Conservation (phyloP, 2,329 filamentous ascomycete species). For the Zymoseptoria brevis region DNA sequence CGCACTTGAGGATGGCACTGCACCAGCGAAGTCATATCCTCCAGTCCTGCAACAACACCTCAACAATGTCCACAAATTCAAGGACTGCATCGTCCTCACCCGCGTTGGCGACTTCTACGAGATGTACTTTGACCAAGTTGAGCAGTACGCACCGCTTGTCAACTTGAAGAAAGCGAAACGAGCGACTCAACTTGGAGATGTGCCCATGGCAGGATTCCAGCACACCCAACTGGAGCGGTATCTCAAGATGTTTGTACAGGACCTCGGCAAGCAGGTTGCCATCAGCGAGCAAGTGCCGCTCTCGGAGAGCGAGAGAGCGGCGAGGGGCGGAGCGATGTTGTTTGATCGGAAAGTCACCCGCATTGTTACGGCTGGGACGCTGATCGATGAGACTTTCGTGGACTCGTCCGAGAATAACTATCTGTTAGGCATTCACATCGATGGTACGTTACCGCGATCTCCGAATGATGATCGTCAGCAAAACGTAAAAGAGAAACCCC, state of each 20-base stretch:
- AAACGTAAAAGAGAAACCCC: conserved; percentile 29
- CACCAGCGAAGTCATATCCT: conserved; percentile 56
- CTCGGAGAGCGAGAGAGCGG: conserved; percentile 48
- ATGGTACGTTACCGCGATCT: conserved; percentile 18
- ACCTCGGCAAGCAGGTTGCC: conserved; percentile 82
- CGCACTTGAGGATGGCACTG: conserved; percentile 36
- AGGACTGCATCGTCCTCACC: conserved; percentile 83
- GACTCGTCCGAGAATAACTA: conserved; percentile 92
- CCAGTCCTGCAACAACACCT: conserved; percentile 81
- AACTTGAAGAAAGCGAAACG: conserved; percentile 80
- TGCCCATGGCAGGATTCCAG: conserved; percentile 93
- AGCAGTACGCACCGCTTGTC: conserved; percentile 75
- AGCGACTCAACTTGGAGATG: conserved; percentile 67
- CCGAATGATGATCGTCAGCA: conserved; percentile 13
- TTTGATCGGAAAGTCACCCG: conserved; percentile 80
- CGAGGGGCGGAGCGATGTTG: conserved; percentile 68
- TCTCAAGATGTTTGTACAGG: conserved; percentile 86
- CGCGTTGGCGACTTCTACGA: conserved; percentile 96
- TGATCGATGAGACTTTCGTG: conserved; percentile 97
- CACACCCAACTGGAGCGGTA: conserved; percentile 88
- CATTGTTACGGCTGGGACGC: conserved; percentile 85
- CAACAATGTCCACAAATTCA: conserved; percentile 83
- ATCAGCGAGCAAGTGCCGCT: conserved; percentile 81
- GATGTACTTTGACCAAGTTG: conserved; percentile 92
- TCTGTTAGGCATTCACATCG: conserved; percentile 68